Evolutionary conservation across 2,329 filamentous ascomycete genomes (phyloP), one percentile per base, ranked within the genome.

Genomic region (Xylaria sp.): DNA sequence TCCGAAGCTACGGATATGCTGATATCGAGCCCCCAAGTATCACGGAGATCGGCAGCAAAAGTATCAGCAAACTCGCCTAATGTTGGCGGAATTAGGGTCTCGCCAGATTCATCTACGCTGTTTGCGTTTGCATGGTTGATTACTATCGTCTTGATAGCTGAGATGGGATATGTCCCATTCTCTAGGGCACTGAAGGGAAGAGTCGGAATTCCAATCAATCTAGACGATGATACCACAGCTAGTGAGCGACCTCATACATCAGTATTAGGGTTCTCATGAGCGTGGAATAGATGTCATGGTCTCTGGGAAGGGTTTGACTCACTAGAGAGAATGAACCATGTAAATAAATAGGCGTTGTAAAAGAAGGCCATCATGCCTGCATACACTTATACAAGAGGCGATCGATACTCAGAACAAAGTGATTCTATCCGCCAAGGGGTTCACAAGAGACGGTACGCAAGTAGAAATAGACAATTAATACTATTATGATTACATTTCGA

Each of bases 51-150:
- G 0, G 74, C 70, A 1, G 78, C 79, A 60, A 88, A 88, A 0
- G 81, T 84, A 1, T 73, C 69, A 0, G 84, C 84, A 65, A 88
- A 88, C 2, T 83, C 79, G 9, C 71, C 72, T 2, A 87, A 76
- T 0, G 81, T 85, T 1, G 85, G 85, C 1, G 86, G 85, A 23
- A 87, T 87, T 18, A 86, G 74, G 0, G 85, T 87, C 69, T 83
- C 78, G 25, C 86, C 86, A 9, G 77, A 63, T 0, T 79, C 75
- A 71, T 89, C 82, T 5, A 81, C 79, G 0, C 75, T 67, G 5
- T 82, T 71, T 1, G 81, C 78, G 73, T 81, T 85, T 3, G 74
- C 73, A 2, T 72, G 65, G 68, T 88, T 82, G 10, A 88, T 82
- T 13, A 85, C 72, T 57, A 88, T 81, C 3, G 72, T 74, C 32